Evolutionary conservation across 2,329 filamentous ascomycete species (phyloP), one percentile per base, ranked within the genome.

Genomic region (Diplodia scrobiculata): DNA sequence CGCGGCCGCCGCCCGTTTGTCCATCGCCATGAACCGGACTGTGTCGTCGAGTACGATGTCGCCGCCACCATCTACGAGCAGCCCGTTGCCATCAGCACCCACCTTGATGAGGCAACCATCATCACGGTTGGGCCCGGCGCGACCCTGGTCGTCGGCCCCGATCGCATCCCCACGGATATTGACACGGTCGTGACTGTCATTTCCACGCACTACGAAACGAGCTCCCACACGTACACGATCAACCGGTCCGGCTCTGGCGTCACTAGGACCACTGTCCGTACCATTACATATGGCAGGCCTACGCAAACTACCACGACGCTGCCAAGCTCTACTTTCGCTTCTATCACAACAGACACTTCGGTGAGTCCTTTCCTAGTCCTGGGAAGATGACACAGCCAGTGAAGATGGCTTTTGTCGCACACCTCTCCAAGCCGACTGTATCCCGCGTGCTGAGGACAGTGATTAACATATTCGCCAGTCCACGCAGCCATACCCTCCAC

Each of bases 1-100:
- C 58, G 58, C n/a, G 41, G 41, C 14, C 58, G 58, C n/a, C 58
- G 19, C n/a, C 45, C 25, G 25, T n/a, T 17, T 25, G 36, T 45
- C 36, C 38, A 27, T 11, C 27, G 50, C 27, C 38, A 58, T 7
- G 19, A 65, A 5, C 63, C 63, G 27, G 63, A 65, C 52, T 58
- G 52, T 21, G 29, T 65, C 2, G 63, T 65, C 52, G 63, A 58
- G n/a, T n/a, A 50, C 11, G 52, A 55, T n/a, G 41, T 55, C 2
- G 41, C 29, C 5, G 29, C 52, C 9, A 65, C 52, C 11, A 53
- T 65, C 29, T 27, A 34, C 27, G 52, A 65, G n/a, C 63, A 65
- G 19, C 63, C 63, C 5, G 45, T 65, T 2, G 29, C 27, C 13
- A 25, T 65, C 0, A 48, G 21, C 21, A 65, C 63, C 13, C 21